Conservation (phyloP, 2,329 filamentous ascomycete species). For the Aspergillus hiratsukae region DNA sequence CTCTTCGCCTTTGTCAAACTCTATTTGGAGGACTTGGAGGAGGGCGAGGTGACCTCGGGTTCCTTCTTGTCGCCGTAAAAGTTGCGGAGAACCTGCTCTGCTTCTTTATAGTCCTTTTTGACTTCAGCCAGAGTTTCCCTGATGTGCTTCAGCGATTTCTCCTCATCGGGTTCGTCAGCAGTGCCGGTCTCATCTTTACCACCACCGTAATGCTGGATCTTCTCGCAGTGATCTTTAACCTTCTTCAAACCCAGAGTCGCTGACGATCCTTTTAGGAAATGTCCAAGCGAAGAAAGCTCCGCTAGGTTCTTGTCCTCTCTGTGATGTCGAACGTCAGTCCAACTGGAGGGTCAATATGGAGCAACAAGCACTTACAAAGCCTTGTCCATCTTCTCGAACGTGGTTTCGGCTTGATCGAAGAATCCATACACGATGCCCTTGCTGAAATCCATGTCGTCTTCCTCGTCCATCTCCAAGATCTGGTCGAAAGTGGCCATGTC, state of each 20-base stretch:
- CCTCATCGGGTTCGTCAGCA: slow-evolving; percentile 60
- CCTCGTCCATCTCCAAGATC: slow-evolving; percentile 98
- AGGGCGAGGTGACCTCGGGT: neutral
- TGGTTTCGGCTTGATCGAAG: slow-evolving; percentile 83
- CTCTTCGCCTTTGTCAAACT: slow-evolving; percentile 2
- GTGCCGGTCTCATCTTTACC: slow-evolving; percentile 73
- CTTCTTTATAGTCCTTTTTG: slow-evolving; percentile 71
- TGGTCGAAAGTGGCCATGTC: slow-evolving; percentile 81
- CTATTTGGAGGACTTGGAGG: neutral
- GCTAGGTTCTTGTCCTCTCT: slow-evolving; percentile 66
- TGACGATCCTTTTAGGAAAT: slow-evolving; percentile 96
- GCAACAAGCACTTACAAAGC: slow-evolving; percentile 64
- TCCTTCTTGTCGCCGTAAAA: slow-evolving; percentile 58
- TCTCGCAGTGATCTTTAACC: slow-evolving; percentile 89
- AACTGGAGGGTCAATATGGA: neutral
- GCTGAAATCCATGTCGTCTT: slow-evolving; percentile 82
- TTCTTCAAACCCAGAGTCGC: slow-evolving; percentile 88
- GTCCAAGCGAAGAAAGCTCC: slow-evolving; percentile 77
- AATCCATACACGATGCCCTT: slow-evolving; percentile 84
- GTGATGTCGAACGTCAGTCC: slow-evolving; percentile 1
- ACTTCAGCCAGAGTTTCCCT: slow-evolving; percentile 64
- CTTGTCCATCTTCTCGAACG: slow-evolving; percentile 78
- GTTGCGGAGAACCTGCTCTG: slow-evolving; percentile 63
- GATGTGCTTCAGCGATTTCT: slow-evolving; percentile 66
- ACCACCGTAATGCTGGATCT: slow-evolving; percentile 90